Base-by-base conservation (phyloP, 202 grass and related monocot genomes). In the Zizania palustris region DNA sequence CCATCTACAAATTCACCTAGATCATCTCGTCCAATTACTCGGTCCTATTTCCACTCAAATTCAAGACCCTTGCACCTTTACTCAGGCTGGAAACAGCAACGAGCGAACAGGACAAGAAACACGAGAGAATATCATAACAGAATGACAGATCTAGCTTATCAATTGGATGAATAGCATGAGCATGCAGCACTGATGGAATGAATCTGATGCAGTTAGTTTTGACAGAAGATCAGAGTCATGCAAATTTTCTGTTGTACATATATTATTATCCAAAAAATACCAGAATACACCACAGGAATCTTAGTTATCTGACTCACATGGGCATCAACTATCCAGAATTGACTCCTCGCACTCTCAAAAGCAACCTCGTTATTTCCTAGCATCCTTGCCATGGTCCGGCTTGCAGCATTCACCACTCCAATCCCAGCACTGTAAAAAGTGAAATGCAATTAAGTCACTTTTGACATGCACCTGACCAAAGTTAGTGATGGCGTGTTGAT, bases 251-350 rank as follows among this genome's bases (percentile, higher is more conserved):
- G 4, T 63, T 28, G 28, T 28, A 28, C 28, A 28, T 28, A 28
- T 28, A 43, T 58, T 74, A 62, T 63, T 43, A 70, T 59, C 63
- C 64, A 61, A 75, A 75, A 77, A 80, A 68, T 76, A 76, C 22
- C 77, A 67, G 63, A 64, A 76, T 42, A 14, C 60, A 62, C 59
- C 2, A 76, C 69, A 56, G 18, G 16, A 50, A 39, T 69, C 18
- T 69, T 28, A 73, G 69, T 63, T 79, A 48, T 77, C 45, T 12
- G 6, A 68, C 83, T 82, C 80, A 98, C 95, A 70, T 74, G 86
- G 36, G 95, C 95, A 94, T 98, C 95, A 43, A 94, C 95, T 70
- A 98, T 75, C 95, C 95, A 98, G 71, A 98, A 98, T 77, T 94
- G 95, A 82, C 95, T 93, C 70, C 86, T 92, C 28, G 95, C 91